Base-by-base conservation (phyloP, 1,139 yeast genomes). In the Candida pseudoviswanathii region DNA sequence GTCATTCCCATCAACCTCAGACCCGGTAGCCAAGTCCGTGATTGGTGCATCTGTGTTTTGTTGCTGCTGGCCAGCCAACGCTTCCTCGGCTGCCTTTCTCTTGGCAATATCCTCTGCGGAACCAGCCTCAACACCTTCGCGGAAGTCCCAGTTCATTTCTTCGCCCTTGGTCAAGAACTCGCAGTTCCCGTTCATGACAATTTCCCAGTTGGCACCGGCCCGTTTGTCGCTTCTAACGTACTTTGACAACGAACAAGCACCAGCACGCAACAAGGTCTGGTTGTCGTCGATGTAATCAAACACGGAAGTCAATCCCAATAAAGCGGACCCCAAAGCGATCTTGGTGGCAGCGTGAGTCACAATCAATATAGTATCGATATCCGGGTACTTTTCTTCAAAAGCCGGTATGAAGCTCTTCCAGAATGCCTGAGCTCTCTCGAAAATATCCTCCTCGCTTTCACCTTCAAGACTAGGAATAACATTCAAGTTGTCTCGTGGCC, bases 131-230 rank as follows among this genome's bases (percentile, higher is more conserved):
- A 80, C 82, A 26, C 78, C 79, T 49, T 67, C 71, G 61, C 81
- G 82, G 70, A 89, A 89, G 56, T 85, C 81, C 96, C 96, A 89
- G 63, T 87, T 87, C 94, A 90, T 88, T 66, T 89, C 96, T 65
- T 89, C 96, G n/a, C 96, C 96, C 6, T 78, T 67, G 2, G 77
- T 65, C 54, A 89, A 72, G 58, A 83, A 88, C 43, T 78, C 83
- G 26, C 89, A 79, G 55, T 82, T 79, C 21, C 96, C 96, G 61
- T 85, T 86, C 77, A 78, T 73, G 24, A 72, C 74, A 45, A 82
- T 64, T 7, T 60, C 60, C 92, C 96, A 89, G 2, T 49, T 57
- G 1, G 46, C 46, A n/a, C 57, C 53, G n/a, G 24, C 29, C 10
- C 25, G 30, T 2, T 36, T 22, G 9, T 30, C 29, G n/a, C 8